Evolutionary conservation across 2,329 filamentous ascomycete genomes (phyloP).

Genomic region (Colletotrichum eremochloae): DNA sequence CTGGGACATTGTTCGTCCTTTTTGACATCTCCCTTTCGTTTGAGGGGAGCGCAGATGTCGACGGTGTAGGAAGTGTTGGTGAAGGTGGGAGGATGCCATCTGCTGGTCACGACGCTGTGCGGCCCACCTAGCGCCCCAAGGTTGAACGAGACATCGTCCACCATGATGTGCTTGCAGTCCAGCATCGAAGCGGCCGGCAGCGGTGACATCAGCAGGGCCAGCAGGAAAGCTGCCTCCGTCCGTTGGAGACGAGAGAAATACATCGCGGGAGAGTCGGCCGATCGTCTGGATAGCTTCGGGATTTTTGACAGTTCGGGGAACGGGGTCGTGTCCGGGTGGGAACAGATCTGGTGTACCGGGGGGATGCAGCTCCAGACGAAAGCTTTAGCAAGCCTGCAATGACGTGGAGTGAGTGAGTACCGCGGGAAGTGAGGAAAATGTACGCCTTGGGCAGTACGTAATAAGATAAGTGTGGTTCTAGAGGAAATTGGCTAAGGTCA

Average conservation of each 20-base stretch:
- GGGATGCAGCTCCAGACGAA: conserved; percentile 3
- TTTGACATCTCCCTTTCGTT: conserved; percentile 68
- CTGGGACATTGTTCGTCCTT: conserved; percentile 74
- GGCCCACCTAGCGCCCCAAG: conserved; percentile 74
- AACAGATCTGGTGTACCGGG: background rate
- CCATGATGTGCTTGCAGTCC: conserved; percentile 72
- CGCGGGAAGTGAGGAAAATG: background rate
- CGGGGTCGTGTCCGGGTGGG: background rate
- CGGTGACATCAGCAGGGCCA: conserved; percentile 54
- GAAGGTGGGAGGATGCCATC: conserved; percentile 64
- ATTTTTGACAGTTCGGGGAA: background rate
- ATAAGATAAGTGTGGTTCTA: conserved; percentile 10
- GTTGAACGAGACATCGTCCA: conserved; percentile 73
- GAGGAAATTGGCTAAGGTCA: conserved; percentile 15
- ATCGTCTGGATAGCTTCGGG: conserved; percentile 43
- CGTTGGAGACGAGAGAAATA: conserved; percentile 45
- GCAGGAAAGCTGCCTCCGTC: conserved; percentile 52
- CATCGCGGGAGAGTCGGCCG: conserved; percentile 26
- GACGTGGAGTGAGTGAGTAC: conserved; percentile 16
- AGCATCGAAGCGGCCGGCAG: conserved; percentile 63
- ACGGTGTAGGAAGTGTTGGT: conserved; percentile 86
- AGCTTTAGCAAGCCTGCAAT: conserved; percentile 4
- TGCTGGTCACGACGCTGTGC: conserved; percentile 74
- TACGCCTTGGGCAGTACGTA: background rate
- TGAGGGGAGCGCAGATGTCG: conserved; percentile 79